Evolutionary conservation across 768 basidiomycete species (phyloP), one percentile per base, ranked within the genome.

Genomic region (Bullera alba): DNA sequence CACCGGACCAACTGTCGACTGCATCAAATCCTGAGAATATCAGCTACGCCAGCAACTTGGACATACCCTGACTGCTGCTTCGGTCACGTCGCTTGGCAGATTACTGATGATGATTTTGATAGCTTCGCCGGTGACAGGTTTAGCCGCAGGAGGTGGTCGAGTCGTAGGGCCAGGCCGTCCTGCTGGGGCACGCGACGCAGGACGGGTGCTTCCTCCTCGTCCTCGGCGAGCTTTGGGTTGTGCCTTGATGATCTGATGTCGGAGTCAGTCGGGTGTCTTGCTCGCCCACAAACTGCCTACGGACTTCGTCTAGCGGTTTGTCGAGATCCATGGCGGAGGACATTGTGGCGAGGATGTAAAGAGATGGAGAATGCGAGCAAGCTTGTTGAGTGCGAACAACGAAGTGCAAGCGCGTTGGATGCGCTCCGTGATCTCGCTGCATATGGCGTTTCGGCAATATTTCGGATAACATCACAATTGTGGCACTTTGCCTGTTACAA

Each of bases 41-140:
- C n/a, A 29, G 15, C 17, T 34, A 6, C 17, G 32, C 16, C 35
- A 48, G 27, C 23, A 29, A 29, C 29, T 21, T 1, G 14, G 28
- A 76, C 80, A 54, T 55, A 96, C 95, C 81, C 86, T 87, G 74
- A 99, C 82, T 74, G 95, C 89, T 16, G 78, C 75, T 71, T 97
- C 92, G 60, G 89, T 93, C 47, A 99, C 93, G 67, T 99, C 93
- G 5, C 73, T 68, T 27, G 93, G 93, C 38, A 99, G 82, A 72
- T 92, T 92, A 57, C 87, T 89, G 48, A 99, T 88, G 63, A 97
- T 88, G 60, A 97, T 92, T 77, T 96, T 97, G 71, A 87, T 83
- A 1, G 87, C 78, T 28, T 74, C 71, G 47, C 58, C 57, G 17
- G 53, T 45, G 22, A 59, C 23, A 3, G 53, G 48, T 34, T 63